Evolutionary conservation across 345 rosid genomes (phyloP).

Genomic region (Lagerstroemia speciosa): DNA sequence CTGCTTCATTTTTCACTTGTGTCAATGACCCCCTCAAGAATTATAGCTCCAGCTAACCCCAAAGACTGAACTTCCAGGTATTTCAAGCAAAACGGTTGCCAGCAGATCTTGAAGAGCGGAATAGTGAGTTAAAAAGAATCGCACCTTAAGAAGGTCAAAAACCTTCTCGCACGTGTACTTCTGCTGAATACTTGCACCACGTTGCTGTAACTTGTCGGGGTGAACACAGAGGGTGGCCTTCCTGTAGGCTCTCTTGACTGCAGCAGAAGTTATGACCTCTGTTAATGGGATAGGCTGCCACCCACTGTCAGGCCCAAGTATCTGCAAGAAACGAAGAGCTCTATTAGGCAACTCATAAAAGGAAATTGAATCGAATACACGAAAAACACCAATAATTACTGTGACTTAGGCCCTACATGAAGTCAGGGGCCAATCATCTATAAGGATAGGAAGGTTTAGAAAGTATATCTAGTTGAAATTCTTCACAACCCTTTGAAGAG

Average conservation of each 20-base stretch:
- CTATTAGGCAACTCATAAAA: not conserved
- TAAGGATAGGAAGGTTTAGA: not conserved
- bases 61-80: not conserved
- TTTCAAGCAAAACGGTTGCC: not conserved
- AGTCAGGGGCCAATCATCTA: not conserved
- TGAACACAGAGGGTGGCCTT: slow-evolving; percentile 98
- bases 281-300: slow-evolving; percentile 93
- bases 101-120: not conserved
- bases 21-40: not conserved
- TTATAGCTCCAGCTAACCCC: not conserved
- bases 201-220: slow-evolving; percentile 92
- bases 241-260: slow-evolving; percentile 91
- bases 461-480: not conserved
- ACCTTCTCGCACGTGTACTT: slow-evolving; percentile 90
- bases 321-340: slow-evolving; percentile 31
- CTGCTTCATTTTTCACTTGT: too few species aligned
- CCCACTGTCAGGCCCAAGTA: slow-evolving; percentile 78
- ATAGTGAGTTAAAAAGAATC: not conserved
- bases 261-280: slow-evolving; percentile 88
- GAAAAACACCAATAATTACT: not conserved
- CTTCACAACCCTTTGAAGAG: not conserved
- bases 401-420: not conserved
- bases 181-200: slow-evolving; percentile 90
- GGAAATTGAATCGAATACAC: not conserved
- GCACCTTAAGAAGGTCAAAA: slow-evolving; percentile 91